These are phyloP conservation scores for Syzygium syzygioides DNA, from an alignment of 441 rosid genomes.

Conservation along the genomic window DNA sequence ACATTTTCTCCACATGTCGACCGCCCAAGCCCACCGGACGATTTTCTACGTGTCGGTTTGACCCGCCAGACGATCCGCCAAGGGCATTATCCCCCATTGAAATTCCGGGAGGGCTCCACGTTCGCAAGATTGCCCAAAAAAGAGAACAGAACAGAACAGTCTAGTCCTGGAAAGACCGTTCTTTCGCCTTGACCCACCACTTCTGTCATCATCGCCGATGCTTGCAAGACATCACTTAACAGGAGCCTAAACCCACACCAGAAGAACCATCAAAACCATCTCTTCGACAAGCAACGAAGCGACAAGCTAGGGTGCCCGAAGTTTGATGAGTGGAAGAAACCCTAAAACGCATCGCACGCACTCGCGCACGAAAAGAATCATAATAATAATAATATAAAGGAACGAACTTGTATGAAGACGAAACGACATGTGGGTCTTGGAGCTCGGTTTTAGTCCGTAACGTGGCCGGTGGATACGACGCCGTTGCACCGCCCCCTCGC, in stretches of 20 bases:
- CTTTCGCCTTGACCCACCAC: slow-evolving; percentile 1
- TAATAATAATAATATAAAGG: not conserved
- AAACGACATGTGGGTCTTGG: not conserved
- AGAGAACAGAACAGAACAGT: slow-evolving; percentile 1
- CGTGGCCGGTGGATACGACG: not conserved
- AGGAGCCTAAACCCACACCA: not conserved
- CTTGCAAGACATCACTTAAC: not conserved
- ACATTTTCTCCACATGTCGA: not conserved
- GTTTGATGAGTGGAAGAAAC: slow-evolving; percentile 58
- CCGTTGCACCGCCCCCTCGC: not conserved
- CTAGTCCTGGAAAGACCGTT: slow-evolving; percentile 4
- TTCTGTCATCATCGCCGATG: not conserved
- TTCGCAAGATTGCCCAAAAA: slow-evolving; percentile 20
- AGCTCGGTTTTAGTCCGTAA: not conserved
- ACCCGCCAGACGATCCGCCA: not conserved
- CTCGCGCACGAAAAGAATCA: not conserved
- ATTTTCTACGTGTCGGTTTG: not conserved
- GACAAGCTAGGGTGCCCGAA: not conserved
- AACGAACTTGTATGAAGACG: not conserved
- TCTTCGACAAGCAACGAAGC: not conserved
- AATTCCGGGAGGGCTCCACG: slow-evolving; percentile 13
- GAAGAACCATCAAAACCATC: not conserved
- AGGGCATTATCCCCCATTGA: not conserved
- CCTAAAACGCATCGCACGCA: slow-evolving; percentile 2
- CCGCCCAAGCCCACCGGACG: not conserved